A percentile compares a stretch with the other conserved stretches of the same genome.
Conservation (phyloP, 352 stramenopile genomes). For the Phytophthora vignae region DNA sequence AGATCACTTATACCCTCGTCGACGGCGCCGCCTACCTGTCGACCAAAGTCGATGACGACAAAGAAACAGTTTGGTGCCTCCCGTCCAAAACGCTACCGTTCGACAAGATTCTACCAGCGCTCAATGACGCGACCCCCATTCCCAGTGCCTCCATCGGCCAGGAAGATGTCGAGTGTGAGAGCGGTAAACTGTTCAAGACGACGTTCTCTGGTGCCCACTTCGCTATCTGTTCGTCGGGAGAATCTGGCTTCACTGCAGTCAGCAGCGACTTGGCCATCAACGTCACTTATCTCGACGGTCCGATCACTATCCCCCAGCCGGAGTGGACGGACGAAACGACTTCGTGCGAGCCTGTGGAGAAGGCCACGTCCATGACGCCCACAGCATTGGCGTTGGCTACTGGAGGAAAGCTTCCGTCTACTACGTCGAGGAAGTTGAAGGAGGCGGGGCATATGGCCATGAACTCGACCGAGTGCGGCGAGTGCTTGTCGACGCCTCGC, state of each 20-base stretch:
- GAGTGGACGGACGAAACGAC: conserved; percentile 3
- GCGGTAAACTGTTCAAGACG: conserved; percentile 43
- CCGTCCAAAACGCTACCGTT: conserved; percentile 28
- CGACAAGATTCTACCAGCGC: conserved; percentile 35
- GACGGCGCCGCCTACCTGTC: conserved; percentile 35
- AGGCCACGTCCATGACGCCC: conserved; percentile 16
- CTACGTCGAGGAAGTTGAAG: conserved; percentile 22
- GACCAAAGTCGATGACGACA: neutral
- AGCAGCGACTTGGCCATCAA: conserved; percentile 47
- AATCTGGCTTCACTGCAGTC: conserved; percentile 35
- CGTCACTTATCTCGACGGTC: conserved; percentile 32
- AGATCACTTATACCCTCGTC: conserved; percentile 36
- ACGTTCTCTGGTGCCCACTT: conserved; percentile 37
- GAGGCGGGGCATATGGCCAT: conserved; percentile 18
- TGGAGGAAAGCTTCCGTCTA: conserved; percentile 12
- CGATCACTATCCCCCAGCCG: conserved; percentile 16
- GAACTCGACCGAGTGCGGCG: conserved; percentile 5
- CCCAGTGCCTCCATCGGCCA: conserved; percentile 26
- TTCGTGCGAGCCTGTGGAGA: conserved; percentile 15
- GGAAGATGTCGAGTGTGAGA: conserved; percentile 28
- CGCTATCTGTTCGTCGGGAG: conserved; percentile 38
- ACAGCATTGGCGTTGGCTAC: conserved; percentile 30
- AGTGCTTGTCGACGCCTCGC: conserved; percentile 27
- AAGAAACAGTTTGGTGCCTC: conserved; percentile 32
- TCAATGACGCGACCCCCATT: conserved; percentile 32